These are phyloP conservation scores for Annulohypoxylon moriforme DNA, from an alignment of 495 filamentous ascomycete species.

Conservation along the genomic window DNA sequence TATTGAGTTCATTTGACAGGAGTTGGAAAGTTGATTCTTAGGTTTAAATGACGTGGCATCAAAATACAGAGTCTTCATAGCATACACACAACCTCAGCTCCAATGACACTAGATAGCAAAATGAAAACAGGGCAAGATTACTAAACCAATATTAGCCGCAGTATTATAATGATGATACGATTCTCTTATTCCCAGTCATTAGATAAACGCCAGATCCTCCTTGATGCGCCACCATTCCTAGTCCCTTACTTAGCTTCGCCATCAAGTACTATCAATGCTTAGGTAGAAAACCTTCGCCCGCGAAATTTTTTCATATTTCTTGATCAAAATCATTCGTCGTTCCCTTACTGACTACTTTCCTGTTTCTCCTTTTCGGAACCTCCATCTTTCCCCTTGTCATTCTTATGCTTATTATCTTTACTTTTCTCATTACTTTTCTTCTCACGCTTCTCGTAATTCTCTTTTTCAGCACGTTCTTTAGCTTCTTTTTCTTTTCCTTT, in stretches of 20 bases:
- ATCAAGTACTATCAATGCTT: neutral
- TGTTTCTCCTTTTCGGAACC: conserved; percentile 8
- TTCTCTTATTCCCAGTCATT: too few relatives aligned
- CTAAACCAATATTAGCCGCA: too few relatives aligned
- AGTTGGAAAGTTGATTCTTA: too few relatives aligned
- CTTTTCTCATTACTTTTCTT: conserved; percentile 2
- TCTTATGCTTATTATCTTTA: conserved; percentile 5
- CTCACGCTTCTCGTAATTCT: conserved; percentile 15
- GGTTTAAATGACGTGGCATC: too few relatives aligned
- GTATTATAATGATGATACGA: too few relatives aligned
- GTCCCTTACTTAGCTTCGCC: neutral
- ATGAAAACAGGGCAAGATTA: too few relatives aligned
- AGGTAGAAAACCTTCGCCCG: neutral
- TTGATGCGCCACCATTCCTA: too few relatives aligned
- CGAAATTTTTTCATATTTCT: neutral
- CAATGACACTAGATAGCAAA: too few relatives aligned
- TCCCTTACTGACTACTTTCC: conserved; percentile 16
- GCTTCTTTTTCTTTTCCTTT: conserved; percentile 53
- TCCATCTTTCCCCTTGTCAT: conserved; percentile 11
- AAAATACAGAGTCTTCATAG: too few relatives aligned
- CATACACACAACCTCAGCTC: too few relatives aligned
- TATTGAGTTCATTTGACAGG: too few relatives aligned
- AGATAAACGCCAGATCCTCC: too few relatives aligned
- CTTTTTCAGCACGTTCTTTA: conserved; percentile 53
- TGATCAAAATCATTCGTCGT: conserved; percentile 21